Base-by-base conservation (phyloP, 306 rosid species). In the Quercus gilva region DNA sequence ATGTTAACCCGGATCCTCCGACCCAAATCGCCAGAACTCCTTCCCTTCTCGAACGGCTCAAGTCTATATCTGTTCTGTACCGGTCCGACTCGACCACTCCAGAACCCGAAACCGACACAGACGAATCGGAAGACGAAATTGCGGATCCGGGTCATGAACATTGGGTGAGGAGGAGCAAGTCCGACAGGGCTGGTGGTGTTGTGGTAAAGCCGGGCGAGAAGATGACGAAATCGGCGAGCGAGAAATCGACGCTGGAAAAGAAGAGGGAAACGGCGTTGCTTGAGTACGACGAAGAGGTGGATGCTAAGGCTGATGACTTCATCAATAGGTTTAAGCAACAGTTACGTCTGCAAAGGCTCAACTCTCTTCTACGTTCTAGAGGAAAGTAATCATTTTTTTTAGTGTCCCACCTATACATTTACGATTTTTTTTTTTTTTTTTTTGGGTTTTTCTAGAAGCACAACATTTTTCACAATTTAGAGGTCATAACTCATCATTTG, bases 241-340 rank as follows among this genome's bases (percentile, higher is more conserved):
- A 78, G 63, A 74, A 45, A 11, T 8, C 33, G 5, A 6, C 29
- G 15, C 10, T n/a, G 10, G 10, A 15, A 68, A 68, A 80, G 84
- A 2, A 11, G 60, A 4, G 7, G 13, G 78, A 63, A 49, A 72
- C 87, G 81, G 35, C 67, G 83, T 18, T 78, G 78, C 56, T 7
- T 2, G 75, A 5, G 6, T 92, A 77, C 8, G 94, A 88, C 5
- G 89, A 88, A 20, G 91, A 57, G 25, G 97, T 94, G 4, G 97
- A 94, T 21, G 90, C 86, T 5, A 91, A 86, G 60, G 97, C 97
- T 0, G 97, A 94, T 45, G 97, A 94, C 79, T 92, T 94, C 43
- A 94, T 94, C 0, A 94, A 84, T 83, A 90, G 70, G 77, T 94
- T 94, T 70, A 92, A 82, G 82, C 89, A 90, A 82, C 99, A 94